Evolutionary conservation across 108 stramenopile genomes (phyloP).

Genomic region (Pseudonitzschia multiseries): DNA sequence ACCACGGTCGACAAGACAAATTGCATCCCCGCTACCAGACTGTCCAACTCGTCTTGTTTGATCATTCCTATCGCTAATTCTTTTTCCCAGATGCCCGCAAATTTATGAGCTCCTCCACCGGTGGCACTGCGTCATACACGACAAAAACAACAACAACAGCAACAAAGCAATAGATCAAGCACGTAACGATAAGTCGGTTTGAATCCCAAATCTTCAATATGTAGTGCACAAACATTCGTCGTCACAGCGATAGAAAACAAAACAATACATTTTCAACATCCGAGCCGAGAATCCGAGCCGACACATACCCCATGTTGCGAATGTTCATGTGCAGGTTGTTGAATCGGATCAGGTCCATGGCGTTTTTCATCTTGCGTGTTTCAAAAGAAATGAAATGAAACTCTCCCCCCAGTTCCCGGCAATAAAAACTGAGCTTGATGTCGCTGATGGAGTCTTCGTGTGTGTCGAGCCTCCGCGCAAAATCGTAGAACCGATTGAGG

Average conservation of each 20-base stretch:
- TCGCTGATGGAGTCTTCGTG: conserved; percentile 86
- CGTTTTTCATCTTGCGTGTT: conserved; percentile 88
- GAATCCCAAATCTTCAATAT: no score
- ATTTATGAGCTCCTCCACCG: conserved; percentile 98
- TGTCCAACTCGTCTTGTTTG: conserved; percentile 95
- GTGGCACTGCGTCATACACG: conserved; percentile 45
- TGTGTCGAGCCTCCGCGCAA: conserved; percentile 69
- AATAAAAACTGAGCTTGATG: conserved; percentile 85
- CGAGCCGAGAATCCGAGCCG: no score
- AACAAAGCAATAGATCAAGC: no score
- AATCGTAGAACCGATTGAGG: conserved; percentile 80
- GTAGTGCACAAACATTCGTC: no score
- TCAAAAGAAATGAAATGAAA: conserved; percentile 98
- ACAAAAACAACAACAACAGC: no score
- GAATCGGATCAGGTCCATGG: conserved; percentile 86
- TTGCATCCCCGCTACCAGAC: conserved; percentile 95
- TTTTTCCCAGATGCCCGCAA: conserved; percentile 78
- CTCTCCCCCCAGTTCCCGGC: conserved; percentile 84
- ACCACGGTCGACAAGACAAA: conserved; percentile 90
- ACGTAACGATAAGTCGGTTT: no score
- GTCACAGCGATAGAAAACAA: neutral
- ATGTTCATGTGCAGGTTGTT: conserved; percentile 82
- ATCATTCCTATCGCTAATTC: conserved; percentile 86
- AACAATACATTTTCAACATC: neutral
- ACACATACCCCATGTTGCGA: conserved; percentile 55